Base-by-base conservation (phyloP, 345 rosid genomes). In the Noccaea bulbosa region DNA sequence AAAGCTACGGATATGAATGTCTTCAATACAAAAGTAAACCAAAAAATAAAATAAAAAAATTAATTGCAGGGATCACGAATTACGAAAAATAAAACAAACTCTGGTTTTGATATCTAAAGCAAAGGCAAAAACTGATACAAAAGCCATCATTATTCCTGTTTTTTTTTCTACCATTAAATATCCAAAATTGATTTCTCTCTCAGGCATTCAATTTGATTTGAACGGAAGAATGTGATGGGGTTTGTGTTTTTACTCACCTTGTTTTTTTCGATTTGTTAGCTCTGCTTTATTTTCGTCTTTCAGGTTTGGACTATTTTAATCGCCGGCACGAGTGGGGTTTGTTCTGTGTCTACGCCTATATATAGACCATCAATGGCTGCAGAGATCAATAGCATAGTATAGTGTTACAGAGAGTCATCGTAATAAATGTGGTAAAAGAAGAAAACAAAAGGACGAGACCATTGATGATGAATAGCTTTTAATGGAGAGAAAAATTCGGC, bases 1-100 rank as follows among this genome's bases (percentile, higher is more conserved):
- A 83, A 78, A 86, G 76, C 76, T 30, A 54, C 77, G 50, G 63
- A 68, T 81, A 76, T 75, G 11, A 55, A 44, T 55, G 24, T 27
- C 11, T 37, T 60, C 44, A 15, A 24, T 17, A 66, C 4, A 66
- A 73, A 16, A 40, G 17, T 8, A 0, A 14, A 14, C 6, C 14
- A 41, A 8, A 41, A 8, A 4, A n/a, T n/a, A n/a, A 10, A 44
- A 73, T 71, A 76, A 49, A 8, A 14, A 34, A 39, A 48, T 41
- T 61, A 8, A 61, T 62, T 27, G 27, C 24, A 62, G 60, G 68
- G 74, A 60, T 50, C 57, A 55, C 66, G 51, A 65, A 17, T 54
- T 11, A 64, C 64, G 52, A 54, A 0, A 4, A 48, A 51, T 3
- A 50, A 1, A 4, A 48, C 39, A 38, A 47, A 46, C 40, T 32